phyloP scores from a whole-genome alignment of 2,329 filamentous ascomycete species.

The Alternaria gaisen region DNA sequence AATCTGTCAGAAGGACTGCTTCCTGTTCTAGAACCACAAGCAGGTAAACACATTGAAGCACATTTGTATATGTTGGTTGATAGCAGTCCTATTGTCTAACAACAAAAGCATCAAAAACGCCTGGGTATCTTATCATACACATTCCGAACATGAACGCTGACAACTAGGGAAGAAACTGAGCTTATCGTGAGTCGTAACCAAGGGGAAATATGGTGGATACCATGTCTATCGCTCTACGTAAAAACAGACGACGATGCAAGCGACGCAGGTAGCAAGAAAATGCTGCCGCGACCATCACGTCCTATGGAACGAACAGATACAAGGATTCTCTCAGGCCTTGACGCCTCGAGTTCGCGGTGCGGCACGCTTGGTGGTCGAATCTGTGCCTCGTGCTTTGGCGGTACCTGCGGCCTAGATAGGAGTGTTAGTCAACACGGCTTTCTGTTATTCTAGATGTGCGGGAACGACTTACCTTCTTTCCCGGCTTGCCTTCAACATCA shows the following conservation, averaged over 20 bases:
- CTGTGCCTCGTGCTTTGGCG: slow-evolving; percentile 20
- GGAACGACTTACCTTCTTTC: slow-evolving; percentile 38
- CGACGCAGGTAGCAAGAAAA: background rate
- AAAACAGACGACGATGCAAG: background rate
- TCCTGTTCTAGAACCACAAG: background rate
- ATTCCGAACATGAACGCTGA: slow-evolving; percentile 6
- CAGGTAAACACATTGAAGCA: background rate
- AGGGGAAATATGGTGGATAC: background rate
- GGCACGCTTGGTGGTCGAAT: slow-evolving; percentile 16
- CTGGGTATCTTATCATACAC: slow-evolving; percentile 20
- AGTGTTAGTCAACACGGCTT: background rate
- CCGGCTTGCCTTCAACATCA: slow-evolving; percentile 36
- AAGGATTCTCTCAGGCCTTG: background rate
- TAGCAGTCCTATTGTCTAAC: background rate
- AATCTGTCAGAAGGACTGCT: background rate
- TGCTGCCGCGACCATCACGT: background rate
- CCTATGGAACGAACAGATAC: background rate
- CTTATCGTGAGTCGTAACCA: background rate
- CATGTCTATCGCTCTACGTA: background rate
- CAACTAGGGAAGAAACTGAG: background rate
- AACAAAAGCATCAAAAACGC: slow-evolving; percentile 2
- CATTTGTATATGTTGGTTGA: background rate
- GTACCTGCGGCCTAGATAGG: slow-evolving; percentile 20
- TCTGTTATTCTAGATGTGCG: background rate
- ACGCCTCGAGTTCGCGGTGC: slow-evolving; percentile 15